Percentiles rank a stretch among this genome's conserved stretches.
phyloP scores from a whole-genome alignment of 768 basidiomycete genomes.

The Dioszegia aurantiaca region DNA sequence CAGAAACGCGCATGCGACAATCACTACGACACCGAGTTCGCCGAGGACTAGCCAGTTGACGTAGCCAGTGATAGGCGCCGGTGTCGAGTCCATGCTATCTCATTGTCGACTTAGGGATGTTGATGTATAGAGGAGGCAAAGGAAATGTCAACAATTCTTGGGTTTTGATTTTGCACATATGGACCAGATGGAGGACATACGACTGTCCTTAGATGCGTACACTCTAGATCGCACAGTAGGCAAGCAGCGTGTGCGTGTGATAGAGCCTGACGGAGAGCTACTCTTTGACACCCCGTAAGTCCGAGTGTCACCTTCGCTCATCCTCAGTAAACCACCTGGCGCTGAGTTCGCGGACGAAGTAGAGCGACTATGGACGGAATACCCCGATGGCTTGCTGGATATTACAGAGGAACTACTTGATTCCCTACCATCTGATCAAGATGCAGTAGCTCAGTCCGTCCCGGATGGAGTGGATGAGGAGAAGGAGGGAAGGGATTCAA shows the following conservation, averaged over 20 bases:
- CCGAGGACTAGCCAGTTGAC: constrained; percentile 47
- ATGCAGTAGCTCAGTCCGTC: constrained; percentile 12
- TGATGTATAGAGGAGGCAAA: neutral
- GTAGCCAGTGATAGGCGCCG: constrained; percentile 15
- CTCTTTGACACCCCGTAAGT: constrained; percentile 11
- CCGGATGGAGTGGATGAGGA: constrained; percentile 13
- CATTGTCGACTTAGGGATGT: constrained; percentile 1
- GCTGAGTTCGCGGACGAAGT: constrained; percentile 32
- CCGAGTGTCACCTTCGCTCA: neutral
- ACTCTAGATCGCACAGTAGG: constrained; percentile 9
- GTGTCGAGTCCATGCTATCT: constrained; percentile 14
- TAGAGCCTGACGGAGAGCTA: constrained; percentile 13
- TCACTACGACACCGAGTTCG: constrained; percentile 45
- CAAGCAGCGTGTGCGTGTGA: neutral
- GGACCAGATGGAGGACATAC: constrained; percentile 11
- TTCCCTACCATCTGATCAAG: constrained; percentile 18
- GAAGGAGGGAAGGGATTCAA: constrained; percentile 11
- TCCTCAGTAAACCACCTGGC: constrained; percentile 21
- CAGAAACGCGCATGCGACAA: constrained; percentile 58
- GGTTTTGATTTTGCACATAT: constrained; percentile 1
- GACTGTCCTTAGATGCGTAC: constrained; percentile 6
- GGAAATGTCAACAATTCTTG: neutral
- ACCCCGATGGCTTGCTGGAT: constrained; percentile 31
- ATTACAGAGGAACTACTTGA: constrained; percentile 18
- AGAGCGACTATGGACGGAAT: constrained; percentile 43